Percentiles rank a stretch among this genome's conserved stretches.
phyloP scores from a whole-genome alignment of 768 basidiomycete species.

The Boletus patriciae region DNA sequence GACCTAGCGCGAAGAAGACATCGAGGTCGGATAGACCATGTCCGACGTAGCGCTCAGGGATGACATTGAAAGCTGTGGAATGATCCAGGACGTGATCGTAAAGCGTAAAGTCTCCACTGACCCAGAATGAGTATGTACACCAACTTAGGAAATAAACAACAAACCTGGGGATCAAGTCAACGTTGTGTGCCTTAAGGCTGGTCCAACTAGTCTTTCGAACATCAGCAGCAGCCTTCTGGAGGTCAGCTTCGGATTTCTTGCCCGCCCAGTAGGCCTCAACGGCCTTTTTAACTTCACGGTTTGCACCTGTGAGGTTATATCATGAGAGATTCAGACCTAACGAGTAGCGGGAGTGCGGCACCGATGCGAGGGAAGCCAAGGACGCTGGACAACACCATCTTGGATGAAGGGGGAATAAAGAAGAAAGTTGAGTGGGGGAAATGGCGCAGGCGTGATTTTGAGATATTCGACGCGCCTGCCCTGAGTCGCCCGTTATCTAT shows the following conservation, averaged over 20 bases:
- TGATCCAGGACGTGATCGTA: slow-evolving; percentile 99
- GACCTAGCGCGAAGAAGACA: slow-evolving; percentile 98
- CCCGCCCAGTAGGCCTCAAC: slow-evolving; percentile 98
- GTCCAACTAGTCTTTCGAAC: slow-evolving; percentile 90
- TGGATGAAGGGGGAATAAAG: slow-evolving; percentile 19
- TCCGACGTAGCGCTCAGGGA: slow-evolving; percentile 90
- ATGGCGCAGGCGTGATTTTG: slow-evolving; percentile 28
- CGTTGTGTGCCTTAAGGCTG: slow-evolving; percentile 77
- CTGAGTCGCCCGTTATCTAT: slow-evolving; percentile 31
- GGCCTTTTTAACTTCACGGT: slow-evolving; percentile 96
- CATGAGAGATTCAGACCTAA: background rate
- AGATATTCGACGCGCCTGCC: slow-evolving; percentile 30
- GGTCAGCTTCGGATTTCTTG: slow-evolving; percentile 83
- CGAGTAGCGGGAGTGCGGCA: slow-evolving; percentile 7
- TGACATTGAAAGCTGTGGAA: slow-evolving; percentile 92
- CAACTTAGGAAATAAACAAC: slow-evolving; percentile 21
- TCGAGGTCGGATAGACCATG: slow-evolving; percentile 87
- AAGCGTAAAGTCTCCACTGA: slow-evolving; percentile 95
- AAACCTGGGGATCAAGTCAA: slow-evolving; percentile 90
- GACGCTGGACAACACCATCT: slow-evolving; percentile 80
- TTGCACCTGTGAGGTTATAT: slow-evolving; percentile 57
- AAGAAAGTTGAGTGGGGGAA: slow-evolving; percentile 8
- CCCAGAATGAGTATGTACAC: slow-evolving; percentile 17
- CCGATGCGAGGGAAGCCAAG: slow-evolving; percentile 92
- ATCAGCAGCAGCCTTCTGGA: slow-evolving; percentile 83